Conservation (phyloP, 495 filamentous ascomycete genomes). For the Annulohypoxylon moriforme region DNA sequence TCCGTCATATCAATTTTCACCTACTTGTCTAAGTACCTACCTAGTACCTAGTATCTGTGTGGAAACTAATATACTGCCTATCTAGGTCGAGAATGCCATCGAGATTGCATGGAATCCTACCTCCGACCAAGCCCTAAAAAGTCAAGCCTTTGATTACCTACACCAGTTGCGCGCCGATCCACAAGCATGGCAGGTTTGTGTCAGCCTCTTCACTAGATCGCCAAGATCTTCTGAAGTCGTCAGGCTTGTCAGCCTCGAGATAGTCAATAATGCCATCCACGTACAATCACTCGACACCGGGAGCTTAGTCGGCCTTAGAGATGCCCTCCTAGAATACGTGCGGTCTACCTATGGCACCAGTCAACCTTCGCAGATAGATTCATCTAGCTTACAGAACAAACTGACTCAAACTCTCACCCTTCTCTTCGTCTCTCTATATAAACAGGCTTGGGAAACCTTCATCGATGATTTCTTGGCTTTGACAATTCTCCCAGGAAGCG, state of each 20-base stretch:
- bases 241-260: conserved; percentile 86
- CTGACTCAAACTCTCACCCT: conserved; percentile 93
- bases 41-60: too few species aligned
- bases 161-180: conserved; percentile 82
- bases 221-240: conserved; percentile 85
- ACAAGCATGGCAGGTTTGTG: conserved; percentile 86
- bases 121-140: conserved; percentile 77
- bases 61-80: too few species aligned
- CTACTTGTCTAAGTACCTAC: too few species aligned
- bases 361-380: conserved; percentile 67
- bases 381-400: conserved; percentile 89
- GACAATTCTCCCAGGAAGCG: conserved; percentile 65
- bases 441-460: conserved; percentile 83
- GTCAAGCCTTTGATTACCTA: conserved; percentile 88
- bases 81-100: conserved; percentile 89
- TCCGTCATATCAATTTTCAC: too few species aligned
- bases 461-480: conserved; percentile 86
- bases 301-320: conserved; percentile 75
- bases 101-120: conserved; percentile 85
- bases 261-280: conserved; percentile 91
- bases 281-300: conserved; percentile 73
- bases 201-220: conserved; percentile 82
- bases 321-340: conserved; percentile 81
- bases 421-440: conserved; percentile 88
- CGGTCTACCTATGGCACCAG: conserved; percentile 73